phyloP scores from a whole-genome alignment of 257 asterid species.

The Solanum clarkiae region DNA sequence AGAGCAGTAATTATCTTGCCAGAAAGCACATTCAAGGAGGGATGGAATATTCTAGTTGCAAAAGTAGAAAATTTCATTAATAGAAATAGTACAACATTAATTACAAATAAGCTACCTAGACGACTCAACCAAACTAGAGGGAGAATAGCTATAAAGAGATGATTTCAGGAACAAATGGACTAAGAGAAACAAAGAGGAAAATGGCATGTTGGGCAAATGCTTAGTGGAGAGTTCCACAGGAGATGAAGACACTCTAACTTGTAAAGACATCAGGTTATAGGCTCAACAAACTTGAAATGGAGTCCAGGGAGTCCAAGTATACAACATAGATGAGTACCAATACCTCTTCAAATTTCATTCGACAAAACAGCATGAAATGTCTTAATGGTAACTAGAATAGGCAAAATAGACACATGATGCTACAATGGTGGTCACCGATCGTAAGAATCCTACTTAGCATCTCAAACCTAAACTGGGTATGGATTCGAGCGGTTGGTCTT shows the following conservation, averaged over 20 bases:
- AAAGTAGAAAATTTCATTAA: background rate
- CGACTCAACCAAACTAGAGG: background rate
- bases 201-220: background rate
- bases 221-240: background rate
- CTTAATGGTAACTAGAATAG: background rate
- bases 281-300: background rate
- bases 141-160: background rate
- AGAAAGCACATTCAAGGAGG: background rate
- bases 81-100: background rate
- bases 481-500: background rate
- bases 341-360: background rate
- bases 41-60: background rate
- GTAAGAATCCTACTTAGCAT: background rate
- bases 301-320: background rate
- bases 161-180: background rate
- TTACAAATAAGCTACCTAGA: background rate
- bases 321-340: background rate
- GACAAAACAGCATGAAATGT: background rate
- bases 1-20: background rate
- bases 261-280: background rate
- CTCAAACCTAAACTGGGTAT: background rate
- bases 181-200: background rate
- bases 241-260: background rate
- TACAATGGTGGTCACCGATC: background rate
- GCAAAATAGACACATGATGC: background rate